Base-by-base conservation (phyloP, 257 asterid species). In the Primulina eburnea region DNA sequence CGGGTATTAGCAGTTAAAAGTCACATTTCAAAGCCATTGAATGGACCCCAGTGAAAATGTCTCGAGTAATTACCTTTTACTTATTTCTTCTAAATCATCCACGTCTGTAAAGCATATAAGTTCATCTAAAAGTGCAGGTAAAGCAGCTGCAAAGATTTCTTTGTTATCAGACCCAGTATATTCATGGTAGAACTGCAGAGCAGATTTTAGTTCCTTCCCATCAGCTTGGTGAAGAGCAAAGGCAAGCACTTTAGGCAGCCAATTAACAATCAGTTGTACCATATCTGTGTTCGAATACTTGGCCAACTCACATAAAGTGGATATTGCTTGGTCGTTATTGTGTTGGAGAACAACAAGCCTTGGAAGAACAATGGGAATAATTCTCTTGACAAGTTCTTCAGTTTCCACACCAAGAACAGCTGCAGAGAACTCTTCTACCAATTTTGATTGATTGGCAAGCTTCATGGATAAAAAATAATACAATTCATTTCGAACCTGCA, bases 321-420 rank as follows among this genome's bases (percentile, higher is more conserved):
- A 73, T 52, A 80, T 81, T 58, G 90, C 86, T 82, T 89, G 90
- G 75, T 82, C 85, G 76, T 78, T 78, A 58, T 81, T 83, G 65
- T 82, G 85, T 77, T 82, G 84, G 79, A 78, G 70, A 62, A 84
- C 90, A 69, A 93, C 90, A 50, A 90, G 88, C 82, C 94, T 90
- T 47, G 99, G 99, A 80, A 93, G 95, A 84, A 89, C 85, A 75
- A 89, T 84, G 67, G 99, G 99, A 68, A 89, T 81, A 96, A 93
- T 87, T 77, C 84, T 85, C 82, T 76, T 82, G 55, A 90, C 89
- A 80, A 93, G 95, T 86, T 86, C 95, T 80, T 78, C 84, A 77
- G 85, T 82, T 82, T 86, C 85, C 80, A 89, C 73, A 43, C 92
- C 86, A 79, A 89, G 97, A 76, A 91, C 90, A 47, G 89, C 83